phyloP scores from a whole-genome alignment of 768 basidiomycete genomes.

The Suillus plorans region DNA sequence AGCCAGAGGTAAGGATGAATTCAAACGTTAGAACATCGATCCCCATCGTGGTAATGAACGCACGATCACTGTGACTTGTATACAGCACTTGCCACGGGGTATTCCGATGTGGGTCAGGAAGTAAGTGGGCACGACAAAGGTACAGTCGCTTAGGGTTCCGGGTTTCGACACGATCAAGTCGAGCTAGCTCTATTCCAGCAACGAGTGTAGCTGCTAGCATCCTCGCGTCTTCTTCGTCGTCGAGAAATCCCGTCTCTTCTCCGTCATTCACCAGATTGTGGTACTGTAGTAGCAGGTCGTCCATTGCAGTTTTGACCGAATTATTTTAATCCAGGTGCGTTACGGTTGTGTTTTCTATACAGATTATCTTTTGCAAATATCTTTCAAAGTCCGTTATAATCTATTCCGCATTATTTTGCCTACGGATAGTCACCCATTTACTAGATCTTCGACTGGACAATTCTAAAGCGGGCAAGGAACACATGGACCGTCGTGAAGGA shows the following conservation, averaged over 20 bases:
- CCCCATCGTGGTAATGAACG: constrained; percentile 48
- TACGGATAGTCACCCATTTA: background rate
- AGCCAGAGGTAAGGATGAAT: constrained; percentile 33
- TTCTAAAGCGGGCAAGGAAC: background rate
- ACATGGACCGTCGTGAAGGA: background rate
- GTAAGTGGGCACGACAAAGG: background rate
- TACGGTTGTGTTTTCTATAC: too few relatives aligned
- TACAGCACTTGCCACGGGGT: constrained; percentile 38
- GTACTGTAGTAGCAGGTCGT: too few relatives aligned
- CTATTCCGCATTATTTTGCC: too few relatives aligned
- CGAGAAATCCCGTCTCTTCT: too few relatives aligned
- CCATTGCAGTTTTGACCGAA: too few relatives aligned
- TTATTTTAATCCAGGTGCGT: too few relatives aligned
- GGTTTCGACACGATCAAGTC: background rate
- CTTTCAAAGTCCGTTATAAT: too few relatives aligned
- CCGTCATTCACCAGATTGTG: too few relatives aligned
- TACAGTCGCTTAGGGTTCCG: background rate
- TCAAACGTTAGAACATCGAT: constrained; percentile 37
- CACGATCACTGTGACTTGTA: constrained; percentile 31
- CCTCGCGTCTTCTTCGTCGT: too few relatives aligned
- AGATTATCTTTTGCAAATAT: too few relatives aligned
- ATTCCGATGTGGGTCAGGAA: background rate
- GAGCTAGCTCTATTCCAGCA: background rate
- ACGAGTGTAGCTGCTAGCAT: too few relatives aligned
- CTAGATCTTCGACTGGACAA: background rate